Conservation (phyloP, 164 flowering plant genomes). For the Sedum album region DNA sequence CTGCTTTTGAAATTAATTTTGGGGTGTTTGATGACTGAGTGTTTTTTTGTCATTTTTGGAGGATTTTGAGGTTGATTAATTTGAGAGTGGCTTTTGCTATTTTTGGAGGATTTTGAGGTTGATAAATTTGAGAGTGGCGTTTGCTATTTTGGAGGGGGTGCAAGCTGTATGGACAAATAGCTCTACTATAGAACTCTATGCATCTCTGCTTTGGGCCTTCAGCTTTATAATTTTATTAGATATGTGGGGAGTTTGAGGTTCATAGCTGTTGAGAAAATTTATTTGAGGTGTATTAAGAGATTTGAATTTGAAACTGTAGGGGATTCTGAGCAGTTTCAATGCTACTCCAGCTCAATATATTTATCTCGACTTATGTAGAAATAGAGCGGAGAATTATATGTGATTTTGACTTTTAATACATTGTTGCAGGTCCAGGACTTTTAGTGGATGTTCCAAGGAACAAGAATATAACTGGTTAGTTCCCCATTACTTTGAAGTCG, state of each 20-base stretch:
- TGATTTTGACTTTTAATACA: constrained; percentile 7
- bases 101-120: not conserved
- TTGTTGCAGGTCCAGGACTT: constrained; percentile 59
- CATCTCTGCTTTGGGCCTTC: not conserved
- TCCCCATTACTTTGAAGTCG: not conserved
- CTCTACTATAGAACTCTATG: not conserved
- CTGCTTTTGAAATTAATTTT: not conserved
- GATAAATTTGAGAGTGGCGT: not conserved
- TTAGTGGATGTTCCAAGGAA: constrained; percentile 94
- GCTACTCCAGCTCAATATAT: too few species aligned
- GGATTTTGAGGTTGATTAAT: not conserved
- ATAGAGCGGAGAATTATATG: not conserved
- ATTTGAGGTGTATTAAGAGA: too few species aligned
- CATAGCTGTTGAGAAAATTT: not conserved
- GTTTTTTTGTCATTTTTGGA: not conserved
- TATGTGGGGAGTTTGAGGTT: not conserved
- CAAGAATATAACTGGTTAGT: constrained; percentile 73
- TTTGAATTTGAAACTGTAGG: not conserved
- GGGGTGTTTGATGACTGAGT: not conserved
- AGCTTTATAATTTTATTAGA: too few species aligned
- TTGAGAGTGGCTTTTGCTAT: too few species aligned
- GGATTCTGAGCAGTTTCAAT: not conserved
- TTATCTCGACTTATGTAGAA: too few species aligned
- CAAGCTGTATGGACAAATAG: not conserved
- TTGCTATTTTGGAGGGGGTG: not conserved